Evolutionary conservation across 495 filamentous ascomycete species (phyloP).

Genomic region (Haplographium delicatum): DNA sequence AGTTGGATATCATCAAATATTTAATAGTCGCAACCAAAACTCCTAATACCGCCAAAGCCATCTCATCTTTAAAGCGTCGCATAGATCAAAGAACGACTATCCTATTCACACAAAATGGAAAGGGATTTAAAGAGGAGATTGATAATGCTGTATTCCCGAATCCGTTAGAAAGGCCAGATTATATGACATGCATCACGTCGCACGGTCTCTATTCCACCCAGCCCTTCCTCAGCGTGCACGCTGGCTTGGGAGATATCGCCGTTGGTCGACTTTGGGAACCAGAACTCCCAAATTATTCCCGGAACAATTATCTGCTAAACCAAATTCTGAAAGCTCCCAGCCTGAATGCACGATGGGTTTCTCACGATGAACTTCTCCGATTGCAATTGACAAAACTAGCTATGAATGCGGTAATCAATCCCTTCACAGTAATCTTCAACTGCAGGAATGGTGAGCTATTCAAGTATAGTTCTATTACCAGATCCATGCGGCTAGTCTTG

Average conservation of each 20-base stretch:
- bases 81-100: slow-evolving; percentile 59
- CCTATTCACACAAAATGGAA: slow-evolving; percentile 77
- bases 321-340: slow-evolving; percentile 26
- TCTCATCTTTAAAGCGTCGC: slow-evolving; percentile 55
- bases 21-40: slow-evolving; percentile 73
- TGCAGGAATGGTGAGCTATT: slow-evolving; percentile 72
- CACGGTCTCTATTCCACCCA: slow-evolving; percentile 60
- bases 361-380: slow-evolving; percentile 42
- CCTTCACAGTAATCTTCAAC: slow-evolving; percentile 67
- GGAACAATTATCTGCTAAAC: slow-evolving; percentile 11
- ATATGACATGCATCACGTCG: slow-evolving; percentile 64
- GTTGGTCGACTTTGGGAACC: slow-evolving; percentile 45
- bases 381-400: slow-evolving; percentile 73
- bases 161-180: slow-evolving; percentile 50
- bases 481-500: slow-evolving; percentile 52
- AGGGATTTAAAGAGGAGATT: slow-evolving; percentile 61
- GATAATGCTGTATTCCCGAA: slow-evolving; percentile 60
- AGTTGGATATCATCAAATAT: slow-evolving; percentile 57
- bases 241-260: slow-evolving; percentile 56
- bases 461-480: slow-evolving; percentile 47
- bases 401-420: slow-evolving; percentile 75
- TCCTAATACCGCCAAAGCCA: slow-evolving; percentile 50
- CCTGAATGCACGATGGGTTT: slow-evolving; percentile 39
- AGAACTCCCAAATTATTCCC: not conserved
- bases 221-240: slow-evolving; percentile 59